Evolutionary conservation across 495 filamentous ascomycete genomes (phyloP).

Genomic region (Staphylotrichum longicolle): DNA sequence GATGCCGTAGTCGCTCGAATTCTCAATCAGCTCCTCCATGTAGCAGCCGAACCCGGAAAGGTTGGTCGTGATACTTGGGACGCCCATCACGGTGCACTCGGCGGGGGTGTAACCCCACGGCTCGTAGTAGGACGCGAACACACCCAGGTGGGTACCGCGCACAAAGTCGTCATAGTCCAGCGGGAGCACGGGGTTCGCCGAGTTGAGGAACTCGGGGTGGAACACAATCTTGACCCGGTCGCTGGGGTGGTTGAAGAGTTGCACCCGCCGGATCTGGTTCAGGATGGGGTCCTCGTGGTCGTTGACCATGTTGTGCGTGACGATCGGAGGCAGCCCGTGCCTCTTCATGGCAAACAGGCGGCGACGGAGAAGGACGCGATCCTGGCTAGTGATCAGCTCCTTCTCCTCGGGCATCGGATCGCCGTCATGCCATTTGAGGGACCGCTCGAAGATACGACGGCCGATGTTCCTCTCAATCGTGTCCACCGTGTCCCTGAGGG

Average conservation of each 20-base stretch:
- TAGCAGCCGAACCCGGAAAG: slow-evolving; percentile 97
- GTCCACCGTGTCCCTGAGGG: slow-evolving; percentile 84
- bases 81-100: slow-evolving; percentile 98
- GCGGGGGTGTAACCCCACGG: slow-evolving; percentile 99
- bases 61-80: slow-evolving; percentile 97
- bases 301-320: slow-evolving; percentile 99
- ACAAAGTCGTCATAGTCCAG: slow-evolving; percentile 99
- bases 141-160: slow-evolving; percentile 89
- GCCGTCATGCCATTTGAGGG: slow-evolving; percentile 90
- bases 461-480: slow-evolving; percentile 88
- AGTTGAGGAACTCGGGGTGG: slow-evolving; percentile 96
- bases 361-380: slow-evolving; percentile 88
- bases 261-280: slow-evolving; percentile 92
- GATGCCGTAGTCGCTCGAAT: slow-evolving; percentile 95
- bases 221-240: slow-evolving; percentile 98
- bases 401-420: slow-evolving; percentile 91
- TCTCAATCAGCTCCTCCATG: slow-evolving; percentile 99
- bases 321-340: slow-evolving; percentile 83
- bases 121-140: slow-evolving; percentile 98
- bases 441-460: slow-evolving; percentile 89
- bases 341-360: slow-evolving; percentile 96
- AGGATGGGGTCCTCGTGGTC: slow-evolving; percentile 90
- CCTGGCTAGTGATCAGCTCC: slow-evolving; percentile 85
- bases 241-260: slow-evolving; percentile 91
- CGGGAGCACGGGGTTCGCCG: slow-evolving; percentile 89